phyloP scores from a whole-genome alignment of 768 basidiomycete species.

The Suillus luteus region DNA sequence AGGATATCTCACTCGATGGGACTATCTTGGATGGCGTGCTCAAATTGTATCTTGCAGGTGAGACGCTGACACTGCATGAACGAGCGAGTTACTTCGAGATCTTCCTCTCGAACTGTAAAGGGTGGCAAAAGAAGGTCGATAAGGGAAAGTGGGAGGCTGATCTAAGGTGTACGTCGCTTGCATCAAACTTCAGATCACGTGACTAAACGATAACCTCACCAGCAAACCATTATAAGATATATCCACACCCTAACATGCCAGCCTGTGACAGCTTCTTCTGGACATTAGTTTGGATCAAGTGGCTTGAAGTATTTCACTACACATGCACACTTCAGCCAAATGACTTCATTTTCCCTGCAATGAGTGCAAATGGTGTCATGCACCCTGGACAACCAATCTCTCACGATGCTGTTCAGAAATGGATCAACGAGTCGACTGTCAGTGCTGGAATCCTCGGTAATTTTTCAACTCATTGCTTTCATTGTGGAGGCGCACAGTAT shows the following conservation, averaged over 20 bases:
- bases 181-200: not conserved
- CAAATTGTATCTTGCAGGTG: conserved; percentile 7
- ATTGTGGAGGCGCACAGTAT: conserved; percentile 33
- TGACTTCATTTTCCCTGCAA: conserved; percentile 27
- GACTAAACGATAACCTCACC: not conserved
- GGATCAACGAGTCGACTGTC: conserved; percentile 15
- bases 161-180: conserved; percentile 15
- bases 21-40: conserved; percentile 1
- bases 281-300: conserved; percentile 10
- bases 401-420: conserved; percentile 26
- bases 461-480: conserved; percentile 32
- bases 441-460: conserved; percentile 12
- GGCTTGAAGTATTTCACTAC: not conserved
- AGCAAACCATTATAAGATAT: conserved; percentile 12
- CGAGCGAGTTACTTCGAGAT: conserved; percentile 20
- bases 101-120: conserved; percentile 24
- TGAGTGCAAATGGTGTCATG: conserved; percentile 25
- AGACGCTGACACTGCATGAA: conserved; percentile 3
- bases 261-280: conserved; percentile 4
- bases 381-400: conserved; percentile 26
- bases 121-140: conserved; percentile 27
- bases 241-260: not conserved
- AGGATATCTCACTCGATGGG: conserved; percentile 22
- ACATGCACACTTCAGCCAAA: conserved; percentile 13
- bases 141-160: conserved; percentile 26